Evolutionary conservation across 2,329 filamentous ascomycete species (phyloP).

Genomic region (Metarhizium guizhouense): DNA sequence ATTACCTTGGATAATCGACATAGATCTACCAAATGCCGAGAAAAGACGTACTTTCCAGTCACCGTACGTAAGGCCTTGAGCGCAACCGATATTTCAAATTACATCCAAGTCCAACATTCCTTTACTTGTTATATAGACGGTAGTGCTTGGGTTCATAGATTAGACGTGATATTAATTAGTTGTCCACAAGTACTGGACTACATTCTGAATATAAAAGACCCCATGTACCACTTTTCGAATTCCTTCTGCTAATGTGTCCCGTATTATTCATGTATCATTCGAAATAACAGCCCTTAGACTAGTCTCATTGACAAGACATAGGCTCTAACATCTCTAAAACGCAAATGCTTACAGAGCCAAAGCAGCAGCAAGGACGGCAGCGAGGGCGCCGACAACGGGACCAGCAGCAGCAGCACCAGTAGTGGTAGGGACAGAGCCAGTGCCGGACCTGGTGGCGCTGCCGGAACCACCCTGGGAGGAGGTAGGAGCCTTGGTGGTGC

Average conservation of each 20-base stretch:
- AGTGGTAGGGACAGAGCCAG: background rate
- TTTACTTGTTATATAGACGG: no score
- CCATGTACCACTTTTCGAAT: background rate
- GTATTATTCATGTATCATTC: constrained; percentile 1
- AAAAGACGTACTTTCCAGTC: background rate
- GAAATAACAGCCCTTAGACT: background rate
- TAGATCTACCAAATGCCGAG: constrained; percentile 28
- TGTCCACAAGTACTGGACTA: constrained; percentile 4
- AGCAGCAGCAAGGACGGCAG: constrained; percentile 21
- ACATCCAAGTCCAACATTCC: no score
- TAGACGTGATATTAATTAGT: constrained; percentile 1
- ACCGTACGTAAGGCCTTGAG: background rate
- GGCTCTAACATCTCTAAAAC: background rate
- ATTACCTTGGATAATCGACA: constrained; percentile 43
- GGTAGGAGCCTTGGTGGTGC: background rate
- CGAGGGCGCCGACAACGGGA: constrained; percentile 17
- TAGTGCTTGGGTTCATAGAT: background rate
- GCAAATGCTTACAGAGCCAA: constrained; percentile 21
- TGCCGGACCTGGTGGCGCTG: background rate
- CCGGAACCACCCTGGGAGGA: background rate
- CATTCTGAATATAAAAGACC: background rate
- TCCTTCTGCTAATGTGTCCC: background rate
- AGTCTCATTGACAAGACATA: background rate
- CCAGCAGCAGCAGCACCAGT: constrained; percentile 3
- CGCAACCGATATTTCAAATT: no score